Base-by-base conservation (phyloP, 345 rosid genomes). In the Populus euphratica region DNA sequence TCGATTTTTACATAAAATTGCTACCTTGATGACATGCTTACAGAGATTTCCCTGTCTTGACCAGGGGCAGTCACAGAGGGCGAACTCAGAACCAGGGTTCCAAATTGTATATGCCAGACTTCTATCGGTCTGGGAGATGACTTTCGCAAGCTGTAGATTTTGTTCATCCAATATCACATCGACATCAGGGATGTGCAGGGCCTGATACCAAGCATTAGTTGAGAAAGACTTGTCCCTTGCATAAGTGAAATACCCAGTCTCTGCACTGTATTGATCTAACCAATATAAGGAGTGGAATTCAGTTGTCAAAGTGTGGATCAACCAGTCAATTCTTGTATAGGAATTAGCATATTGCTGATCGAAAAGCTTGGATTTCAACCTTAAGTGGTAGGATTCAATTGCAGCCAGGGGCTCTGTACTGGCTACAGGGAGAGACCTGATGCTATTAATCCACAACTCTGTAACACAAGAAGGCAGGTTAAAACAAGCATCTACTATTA, bases 1-100 rank as follows among this genome's bases (percentile, higher is more conserved):
- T 70, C 86, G 80, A 62, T 47, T 83, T 82, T 87, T 86, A 70
- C 86, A 83, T 31, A 86, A 59, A 59, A 86, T 83, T 23, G 89
- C 86, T 78, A 85, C 86, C 87, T 86, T 88, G 64, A 88, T 73
- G 47, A 86, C 83, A 70, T 88, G 91, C 85, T 88, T 76, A 64
- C 89, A 88, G 33, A 86, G 76, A 82, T 88, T 88, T 76, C 89
- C 91, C 25, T 16, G 72, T 69, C 80, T 78, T 36, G 89, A 85
- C 83, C 86, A 82, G 62, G 74, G 62, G 59, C 91, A 88, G 69
- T 86, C 86, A 52, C 91, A 88, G 70, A 82, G 59, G 14, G 91
- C 77, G 74, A 88, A 88, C 74, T 88, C 91, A 5, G 91, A 85
- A 66, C 89, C 91, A 77, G 89, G 91, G 79, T 82, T 88, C 89